These are phyloP conservation scores for Lepidium africanum DNA, from an alignment of 345 rosid species.

Conservation along the genomic window DNA sequence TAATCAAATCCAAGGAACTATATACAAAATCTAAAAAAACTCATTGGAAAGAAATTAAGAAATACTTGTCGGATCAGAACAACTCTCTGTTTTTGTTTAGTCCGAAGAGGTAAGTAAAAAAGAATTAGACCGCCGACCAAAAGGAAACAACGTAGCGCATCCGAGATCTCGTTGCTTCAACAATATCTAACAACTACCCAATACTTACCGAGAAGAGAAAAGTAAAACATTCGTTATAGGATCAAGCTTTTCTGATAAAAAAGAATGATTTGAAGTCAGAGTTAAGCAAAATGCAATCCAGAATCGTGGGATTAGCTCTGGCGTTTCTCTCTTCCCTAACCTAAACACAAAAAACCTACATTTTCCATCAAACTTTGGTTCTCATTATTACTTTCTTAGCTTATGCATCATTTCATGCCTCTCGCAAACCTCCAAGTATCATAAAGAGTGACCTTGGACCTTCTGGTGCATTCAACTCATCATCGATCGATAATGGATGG, in stretches of 20 bases:
- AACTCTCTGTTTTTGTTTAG: too few relatives aligned
- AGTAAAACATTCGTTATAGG: not conserved
- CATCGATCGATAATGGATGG: slow-evolving; percentile 55
- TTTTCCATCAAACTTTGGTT: slow-evolving; percentile 54
- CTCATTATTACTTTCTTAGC: slow-evolving; percentile 68
- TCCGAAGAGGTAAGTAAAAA: not conserved
- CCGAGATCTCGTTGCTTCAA: slow-evolving; percentile 10
- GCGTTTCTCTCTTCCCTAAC: slow-evolving; percentile 45
- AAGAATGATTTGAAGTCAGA: not conserved
- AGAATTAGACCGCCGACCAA: not conserved
- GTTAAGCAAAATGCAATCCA: slow-evolving; percentile 31
- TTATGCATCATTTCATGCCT: slow-evolving; percentile 90
- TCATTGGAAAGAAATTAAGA: too few relatives aligned
- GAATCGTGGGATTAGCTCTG: slow-evolving; percentile 38
- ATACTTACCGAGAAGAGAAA: not conserved
- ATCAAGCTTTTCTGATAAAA: not conserved
- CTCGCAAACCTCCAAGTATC: slow-evolving; percentile 92
- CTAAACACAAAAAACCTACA: slow-evolving; percentile 54
- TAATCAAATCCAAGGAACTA: too few relatives aligned
- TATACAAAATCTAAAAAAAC: too few relatives aligned
- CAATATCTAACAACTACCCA: not conserved
- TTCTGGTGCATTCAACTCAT: slow-evolving; percentile 19
- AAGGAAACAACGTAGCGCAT: slow-evolving; percentile 1
- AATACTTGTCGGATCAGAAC: too few relatives aligned
- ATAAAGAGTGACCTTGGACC: slow-evolving; percentile 91